Percentiles rank a stretch among this genome's conserved stretches.
Conservation (phyloP, 1,139 yeast species). For the Kodamaea suecica region DNA sequence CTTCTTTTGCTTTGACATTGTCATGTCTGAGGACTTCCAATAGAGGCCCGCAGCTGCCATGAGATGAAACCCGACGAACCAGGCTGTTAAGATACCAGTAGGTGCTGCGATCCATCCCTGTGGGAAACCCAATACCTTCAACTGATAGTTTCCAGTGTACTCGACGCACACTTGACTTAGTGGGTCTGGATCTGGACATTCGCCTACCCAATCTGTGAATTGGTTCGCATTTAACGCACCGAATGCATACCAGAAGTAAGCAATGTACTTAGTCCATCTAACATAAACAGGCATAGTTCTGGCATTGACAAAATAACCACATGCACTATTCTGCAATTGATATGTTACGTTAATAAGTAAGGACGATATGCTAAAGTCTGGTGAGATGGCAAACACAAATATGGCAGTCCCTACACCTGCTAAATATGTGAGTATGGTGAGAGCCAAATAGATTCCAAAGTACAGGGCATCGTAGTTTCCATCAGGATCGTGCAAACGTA, state of each 20-base stretch:
- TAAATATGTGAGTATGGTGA: constrained; percentile 54
- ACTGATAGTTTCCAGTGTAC: constrained; percentile 53
- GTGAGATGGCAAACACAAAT: constrained; percentile 53
- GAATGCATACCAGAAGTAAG: constrained; percentile 75
- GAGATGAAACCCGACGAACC: constrained; percentile 55
- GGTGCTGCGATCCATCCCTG: constrained; percentile 68
- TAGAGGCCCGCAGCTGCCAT: constrained; percentile 47
- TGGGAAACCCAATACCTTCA: constrained; percentile 60
- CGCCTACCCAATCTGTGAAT: constrained; percentile 57
- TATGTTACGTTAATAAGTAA: constrained; percentile 61
- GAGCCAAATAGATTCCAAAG: constrained; percentile 64
- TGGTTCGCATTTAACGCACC: constrained; percentile 69
- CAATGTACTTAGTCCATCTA: constrained; percentile 74
- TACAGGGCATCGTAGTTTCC: constrained; percentile 26
- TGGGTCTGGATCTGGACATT: constrained; percentile 46
- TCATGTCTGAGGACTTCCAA: constrained; percentile 50
- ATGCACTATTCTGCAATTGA: constrained; percentile 72
- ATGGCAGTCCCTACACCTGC: constrained; percentile 57
- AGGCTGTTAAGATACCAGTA: constrained; percentile 55
- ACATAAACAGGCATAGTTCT: constrained; percentile 79
- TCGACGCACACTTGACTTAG: constrained; percentile 28
- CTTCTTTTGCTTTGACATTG: constrained; percentile 45
- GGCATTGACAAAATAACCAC: constrained; percentile 79
- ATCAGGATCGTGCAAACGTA: constrained; percentile 33
- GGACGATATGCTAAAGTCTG: constrained; percentile 66